Evolutionary conservation across 164 flowering plant species (phyloP), one percentile per base, ranked within the genome.

Genomic region (Vitis labrusca): DNA sequence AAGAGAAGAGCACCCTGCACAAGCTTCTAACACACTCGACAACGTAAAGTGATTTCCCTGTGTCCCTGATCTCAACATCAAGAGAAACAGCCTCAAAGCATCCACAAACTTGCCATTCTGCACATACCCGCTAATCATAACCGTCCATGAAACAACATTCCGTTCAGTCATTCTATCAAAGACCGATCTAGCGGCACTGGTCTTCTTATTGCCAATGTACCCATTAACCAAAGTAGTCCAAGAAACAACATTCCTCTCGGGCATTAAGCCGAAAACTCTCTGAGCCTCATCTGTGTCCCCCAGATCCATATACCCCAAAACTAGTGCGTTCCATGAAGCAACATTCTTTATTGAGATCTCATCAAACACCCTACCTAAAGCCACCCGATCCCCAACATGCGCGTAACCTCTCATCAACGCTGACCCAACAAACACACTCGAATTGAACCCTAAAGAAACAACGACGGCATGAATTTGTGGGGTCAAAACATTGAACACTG

Each of bases 101-200:
- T 82, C 83, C 54, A 61, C 0, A 50, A 73, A 83, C 37, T 49
- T 69, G 9, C 71, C 78, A 73, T 72, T 65, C 29, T 74, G 79
- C 69, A 78, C 87, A 55, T 81, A 87, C 19, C 89, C 93, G 56
- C 69, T 83, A 27, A 89, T 84, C 91, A 87, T 86, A 5, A 73
- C 85, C 8, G 90, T 89, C 93, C 91, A 86, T 13, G 89, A 79
- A 30, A 85, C 79, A 19, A 84, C 90, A 75, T 85, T 86, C 65
- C 75, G 80, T 61, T 79, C 78, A 14, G 71, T 66, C 81, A 85
- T 83, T 62, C 51, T 56, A 27, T 84, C 59, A 58, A 87, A 88
- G 49, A 77, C 30, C 13, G 69, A 63, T 49, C 82, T 58, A 71
- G 88, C 91, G 71, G 75, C 66, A 50, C 71, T 61, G 16, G 82